Conservation (phyloP, 352 stramenopile species). For the Globisporangium echinulatum region DNA sequence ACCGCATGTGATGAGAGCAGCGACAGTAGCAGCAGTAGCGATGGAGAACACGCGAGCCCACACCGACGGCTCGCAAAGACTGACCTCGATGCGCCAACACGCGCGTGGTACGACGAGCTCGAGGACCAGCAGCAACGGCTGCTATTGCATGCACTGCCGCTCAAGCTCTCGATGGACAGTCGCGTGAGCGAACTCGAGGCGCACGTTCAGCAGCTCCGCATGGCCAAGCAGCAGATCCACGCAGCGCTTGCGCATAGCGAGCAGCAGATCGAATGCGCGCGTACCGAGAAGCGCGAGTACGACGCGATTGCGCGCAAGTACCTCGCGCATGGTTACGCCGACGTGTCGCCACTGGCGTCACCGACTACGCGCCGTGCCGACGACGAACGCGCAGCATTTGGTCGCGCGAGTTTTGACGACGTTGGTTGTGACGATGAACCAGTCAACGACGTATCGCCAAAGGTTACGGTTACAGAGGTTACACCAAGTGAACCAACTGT, state of each 20-base stretch:
- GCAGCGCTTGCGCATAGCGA: conserved; percentile 31
- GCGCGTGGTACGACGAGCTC: conserved; percentile 15
- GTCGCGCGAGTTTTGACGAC: too few species aligned
- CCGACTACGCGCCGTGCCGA: neutral
- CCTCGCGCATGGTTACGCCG: conserved; percentile 20
- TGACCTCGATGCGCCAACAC: conserved; percentile 12
- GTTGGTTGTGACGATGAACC: too few species aligned
- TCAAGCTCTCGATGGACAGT: conserved; percentile 29
- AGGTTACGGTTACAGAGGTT: neutral
- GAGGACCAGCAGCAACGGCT: conserved; percentile 9
- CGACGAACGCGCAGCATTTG: too few species aligned
- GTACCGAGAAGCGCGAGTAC: conserved; percentile 25
- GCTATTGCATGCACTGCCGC: conserved; percentile 8
- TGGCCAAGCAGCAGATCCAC: conserved; percentile 28
- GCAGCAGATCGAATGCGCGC: conserved; percentile 20
- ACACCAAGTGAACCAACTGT: too few species aligned
- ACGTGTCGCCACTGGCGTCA: neutral
- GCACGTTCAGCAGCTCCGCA: conserved; percentile 31
- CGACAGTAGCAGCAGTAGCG: neutral
- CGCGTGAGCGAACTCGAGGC: conserved; percentile 31
- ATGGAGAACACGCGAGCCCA: too few species aligned
- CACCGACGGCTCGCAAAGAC: conserved; percentile 8
- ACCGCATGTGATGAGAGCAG: neutral
- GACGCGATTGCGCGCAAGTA: conserved; percentile 28
- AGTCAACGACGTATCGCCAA: neutral